Evolutionary conservation across 306 rosid species (phyloP).

Genomic region (Lathyrus aphaca): DNA sequence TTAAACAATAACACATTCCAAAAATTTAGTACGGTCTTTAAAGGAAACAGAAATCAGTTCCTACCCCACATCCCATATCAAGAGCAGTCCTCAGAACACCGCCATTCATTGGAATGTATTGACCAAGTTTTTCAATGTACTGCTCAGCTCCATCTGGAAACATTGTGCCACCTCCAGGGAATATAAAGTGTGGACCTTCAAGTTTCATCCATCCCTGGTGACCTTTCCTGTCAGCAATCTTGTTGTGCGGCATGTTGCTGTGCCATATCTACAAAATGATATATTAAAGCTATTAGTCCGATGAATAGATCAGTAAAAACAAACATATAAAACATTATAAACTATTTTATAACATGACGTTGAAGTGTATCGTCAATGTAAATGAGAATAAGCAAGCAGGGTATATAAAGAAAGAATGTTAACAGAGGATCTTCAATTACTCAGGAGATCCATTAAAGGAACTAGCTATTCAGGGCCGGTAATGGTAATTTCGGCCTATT

Average conservation of each 20-base stretch:
- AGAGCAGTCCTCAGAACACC: slow-evolving; percentile 90
- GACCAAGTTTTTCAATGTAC: slow-evolving; percentile 91
- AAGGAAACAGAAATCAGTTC: slow-evolving; percentile 40
- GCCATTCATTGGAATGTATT: slow-evolving; percentile 74
- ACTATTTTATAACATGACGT: slow-evolving; percentile 4
- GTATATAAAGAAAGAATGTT: background rate
- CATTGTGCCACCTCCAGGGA: slow-evolving; percentile 99
- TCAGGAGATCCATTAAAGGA: background rate
- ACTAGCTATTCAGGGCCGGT: background rate
- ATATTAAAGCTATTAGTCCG: slow-evolving; percentile 27
- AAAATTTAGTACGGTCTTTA: background rate
- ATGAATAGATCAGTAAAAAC: slow-evolving; percentile 9
- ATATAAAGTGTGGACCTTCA: slow-evolving; percentile 85
- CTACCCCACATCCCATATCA: slow-evolving; percentile 99
- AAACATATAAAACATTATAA: slow-evolving; percentile 14
- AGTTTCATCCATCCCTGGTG: slow-evolving; percentile 99
- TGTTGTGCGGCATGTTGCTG: slow-evolving; percentile 92
- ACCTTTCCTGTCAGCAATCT: slow-evolving; percentile 98
- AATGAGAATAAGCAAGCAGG: slow-evolving; percentile 1
- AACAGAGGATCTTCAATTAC: slow-evolving; percentile 5
- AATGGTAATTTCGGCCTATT: background rate
- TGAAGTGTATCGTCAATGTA: slow-evolving; percentile 15
- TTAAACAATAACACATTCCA: slow-evolving; percentile 25
- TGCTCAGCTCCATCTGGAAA: slow-evolving; percentile 97
- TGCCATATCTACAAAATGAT: slow-evolving; percentile 79